Base-by-base conservation (phyloP, 495 filamentous ascomycete genomes). In the Aspergillus mulundensis region DNA sequence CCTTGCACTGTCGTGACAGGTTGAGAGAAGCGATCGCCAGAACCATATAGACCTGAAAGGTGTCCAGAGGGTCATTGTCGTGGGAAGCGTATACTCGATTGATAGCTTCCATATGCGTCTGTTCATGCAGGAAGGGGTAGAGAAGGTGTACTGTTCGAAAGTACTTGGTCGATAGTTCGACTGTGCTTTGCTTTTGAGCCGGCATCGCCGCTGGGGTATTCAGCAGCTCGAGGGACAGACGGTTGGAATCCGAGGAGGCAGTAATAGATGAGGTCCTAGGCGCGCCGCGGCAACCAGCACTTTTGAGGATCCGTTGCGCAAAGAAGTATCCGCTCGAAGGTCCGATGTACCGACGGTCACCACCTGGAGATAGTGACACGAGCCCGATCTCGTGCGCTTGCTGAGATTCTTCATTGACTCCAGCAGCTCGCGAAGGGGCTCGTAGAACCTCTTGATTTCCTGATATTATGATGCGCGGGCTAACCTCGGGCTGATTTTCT, bases 41-140 rank as follows among this genome's bases (percentile, higher is more conserved):
- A 8, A 79, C 76, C 72, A 79, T 76, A 53, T 70, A 73, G 5
- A 76, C 67, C 40, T 77, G 76, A 44, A 75, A 77, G 12, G 57
- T 57, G 6, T 56, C 62, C 1, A 66, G 38, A 7, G 69, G 63
- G 21, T 64, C 52, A 3, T 41, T 51, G 18, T 49, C 57, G 8
- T 61, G 53, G 2, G 51, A 51, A 1, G 56, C 47, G 45, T 75
- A 76, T 19, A 77, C 58, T 14, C 52, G 62, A 20, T 70, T 57
- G 7, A 77, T 58, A 2, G 60, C 57, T 16, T 61, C 54, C 60
- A 73, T 63, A 48, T 77, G 71, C 18, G 72, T 66, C 7, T 66
- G 73, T 32, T 71, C 53, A 48, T 78, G 74, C 3, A 78, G 56
- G 49, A 77, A 75, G 24, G 75, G 75, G 46, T 76, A 76, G 2